Evolutionary conservation across 2,329 filamentous ascomycete genomes (phyloP).

Genomic region (Ophiostoma angusticollis): DNA sequence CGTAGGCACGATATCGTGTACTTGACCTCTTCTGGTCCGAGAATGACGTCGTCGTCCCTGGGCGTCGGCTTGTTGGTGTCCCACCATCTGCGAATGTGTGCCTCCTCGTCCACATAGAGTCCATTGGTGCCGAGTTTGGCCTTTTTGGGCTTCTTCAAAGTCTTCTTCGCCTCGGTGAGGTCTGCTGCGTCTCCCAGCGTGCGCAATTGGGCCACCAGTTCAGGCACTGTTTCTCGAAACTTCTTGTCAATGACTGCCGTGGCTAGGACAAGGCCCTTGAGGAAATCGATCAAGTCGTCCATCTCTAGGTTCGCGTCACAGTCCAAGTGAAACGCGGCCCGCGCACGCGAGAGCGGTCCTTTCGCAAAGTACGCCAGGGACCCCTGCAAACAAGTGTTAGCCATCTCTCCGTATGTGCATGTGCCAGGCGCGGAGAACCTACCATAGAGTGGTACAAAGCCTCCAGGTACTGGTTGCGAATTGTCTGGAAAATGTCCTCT

Average conservation of each 20-base stretch:
- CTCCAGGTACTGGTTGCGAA: constrained; percentile 46
- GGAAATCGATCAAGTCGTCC: constrained; percentile 50
- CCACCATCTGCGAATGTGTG: constrained; percentile 60
- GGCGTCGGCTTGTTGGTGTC: constrained; percentile 37
- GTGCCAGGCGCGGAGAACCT: too few relatives aligned
- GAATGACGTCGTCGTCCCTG: constrained; percentile 32
- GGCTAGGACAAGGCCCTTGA: constrained; percentile 56
- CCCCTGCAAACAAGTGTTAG: constrained; percentile 39
- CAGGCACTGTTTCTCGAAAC: constrained; percentile 57
- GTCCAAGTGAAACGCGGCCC: constrained; percentile 55
- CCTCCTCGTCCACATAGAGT: constrained; percentile 54
- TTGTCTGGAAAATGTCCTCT: constrained; percentile 42
- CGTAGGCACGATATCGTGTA: constrained; percentile 53
- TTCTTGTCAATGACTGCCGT: constrained; percentile 64
- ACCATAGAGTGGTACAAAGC: constrained; percentile 52
- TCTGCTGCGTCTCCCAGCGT: constrained; percentile 44
- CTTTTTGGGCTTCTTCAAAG: constrained; percentile 45
- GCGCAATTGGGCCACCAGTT: constrained; percentile 44
- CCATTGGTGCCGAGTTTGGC: constrained; percentile 56
- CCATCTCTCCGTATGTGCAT: too few relatives aligned
- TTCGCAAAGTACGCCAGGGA: constrained; percentile 77
- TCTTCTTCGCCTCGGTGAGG: constrained; percentile 22
- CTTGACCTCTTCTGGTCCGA: constrained; percentile 41
- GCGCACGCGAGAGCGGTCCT: constrained; percentile 62
- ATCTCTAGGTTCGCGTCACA: constrained; percentile 48